These are phyloP conservation scores for Asterochloris erici DNA, from an alignment of 139 green algal species.

Conservation along the genomic window DNA sequence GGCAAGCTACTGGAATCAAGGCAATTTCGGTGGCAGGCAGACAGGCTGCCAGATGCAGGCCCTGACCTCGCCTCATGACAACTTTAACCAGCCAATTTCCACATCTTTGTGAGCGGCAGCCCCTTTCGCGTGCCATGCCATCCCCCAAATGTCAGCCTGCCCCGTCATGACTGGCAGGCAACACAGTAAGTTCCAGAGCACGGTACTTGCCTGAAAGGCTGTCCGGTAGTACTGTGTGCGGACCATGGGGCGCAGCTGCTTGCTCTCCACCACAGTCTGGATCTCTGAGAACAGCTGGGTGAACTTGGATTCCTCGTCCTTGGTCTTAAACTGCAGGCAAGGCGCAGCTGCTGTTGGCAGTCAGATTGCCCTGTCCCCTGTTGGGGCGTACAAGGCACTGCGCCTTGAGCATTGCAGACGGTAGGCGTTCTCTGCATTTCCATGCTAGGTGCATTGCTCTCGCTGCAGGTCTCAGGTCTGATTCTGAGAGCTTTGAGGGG, in stretches of 20 bases:
- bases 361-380: neutral
- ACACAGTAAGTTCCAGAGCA: neutral
- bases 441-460: neutral
- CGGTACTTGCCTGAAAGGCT: conserved; percentile 70
- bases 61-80: too few species aligned
- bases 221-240: conserved; percentile 93
- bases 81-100: too few species aligned
- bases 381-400: neutral
- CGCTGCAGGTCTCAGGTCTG: neutral
- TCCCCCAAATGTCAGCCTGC: neutral
- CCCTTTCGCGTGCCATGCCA: neutral
- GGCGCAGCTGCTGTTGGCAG: neutral
- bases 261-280: conserved; percentile 78
- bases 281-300: conserved; percentile 69
- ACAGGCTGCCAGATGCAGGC: too few species aligned
- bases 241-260: conserved; percentile 86
- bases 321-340: conserved; percentile 33
- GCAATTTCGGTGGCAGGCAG: too few species aligned
- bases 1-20: too few species aligned
- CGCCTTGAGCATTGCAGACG: neutral
- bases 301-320: conserved; percentile 64
- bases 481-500: too few species aligned
- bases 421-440: neutral
- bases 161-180: neutral
- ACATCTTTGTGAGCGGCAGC: neutral